Evolutionary conservation across 306 rosid species (phyloP), one percentile per base, ranked within the genome.

Genomic region (Lathyrus aphaca): DNA sequence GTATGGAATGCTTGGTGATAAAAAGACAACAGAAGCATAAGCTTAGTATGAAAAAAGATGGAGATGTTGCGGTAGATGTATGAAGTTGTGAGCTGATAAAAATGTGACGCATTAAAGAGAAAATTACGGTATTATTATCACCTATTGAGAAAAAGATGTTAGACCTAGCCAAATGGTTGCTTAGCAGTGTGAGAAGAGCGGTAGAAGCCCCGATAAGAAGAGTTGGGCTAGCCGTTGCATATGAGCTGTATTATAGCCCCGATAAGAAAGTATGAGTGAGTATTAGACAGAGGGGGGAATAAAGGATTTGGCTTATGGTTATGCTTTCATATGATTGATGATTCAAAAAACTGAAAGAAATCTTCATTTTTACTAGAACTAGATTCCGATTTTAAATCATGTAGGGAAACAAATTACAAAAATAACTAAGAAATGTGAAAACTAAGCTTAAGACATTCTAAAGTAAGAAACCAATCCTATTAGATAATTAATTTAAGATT

Each of bases 21-120:
- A 60, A 60, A 40, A 16, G 21, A 16, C 30, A 60, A 63, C 51
- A 48, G 7, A 15, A n/a, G 54, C 17, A 42, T 18, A 60, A 16
- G 29, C 45, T 11, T 40, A 39, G 51, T 19, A 44, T 63, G 50
- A 23, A 17, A 6, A 13, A 63, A 40, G 19, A 63, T 19, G 53
- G 17, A 30, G 68, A 37, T 17, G 37, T 63, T 63, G 50, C 3
- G 37, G 37, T 63, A 42, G 29, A 13, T 16, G 14, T 4, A n/a
- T n/a, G 17, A 17, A 61, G 32, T 38, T 18, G 17, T 45, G 23
- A 39, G 67, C 43, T 9, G 9, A 18, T 61, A 12, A 39, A 30
- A 39, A 61, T 38, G 17, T 21, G 43, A 61, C 18, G 66, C 46
- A 61, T 61, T 16, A 62, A 5, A 39, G 67, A 62, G 50, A 62